Base-by-base conservation (phyloP, 192 early-diverging fungal species). In the Lunasporangiospora selenospora region DNA sequence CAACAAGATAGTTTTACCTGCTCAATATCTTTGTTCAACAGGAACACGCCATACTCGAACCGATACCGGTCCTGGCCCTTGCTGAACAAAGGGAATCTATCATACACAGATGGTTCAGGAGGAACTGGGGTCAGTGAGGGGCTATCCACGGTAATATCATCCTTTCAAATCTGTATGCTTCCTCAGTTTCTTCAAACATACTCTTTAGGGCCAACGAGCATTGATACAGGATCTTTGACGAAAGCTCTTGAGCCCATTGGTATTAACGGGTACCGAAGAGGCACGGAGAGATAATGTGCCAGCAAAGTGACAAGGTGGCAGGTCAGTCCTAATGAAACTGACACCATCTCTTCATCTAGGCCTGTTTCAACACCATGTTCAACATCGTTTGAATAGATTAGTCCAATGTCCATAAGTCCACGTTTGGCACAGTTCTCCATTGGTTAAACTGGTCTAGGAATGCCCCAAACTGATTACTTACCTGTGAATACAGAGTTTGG, bases 21-120 rank as follows among this genome's bases (percentile, higher is more conserved):
- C 63, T 94, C 93, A 71, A 94, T 85, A 49, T 94, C 81, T 76
- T 94, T 94, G 62, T 93, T 94, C 49, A 94, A 38, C 31, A 94
- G 60, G 75, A 92, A 94, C 4, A 94, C 93, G 8, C 82, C 91
- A 75, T 92, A 94, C 24, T 92, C 92, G 70, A 92, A 93, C 13
- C 89, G 79, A 59, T 81, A 67, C 8, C 80, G 63, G 34, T 94
- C 91, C 3, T 80, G 76, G 1, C 90, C 89, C 77, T 83, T 87
- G 4, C 79, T 51, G 73, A 81, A 92, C 18, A 94, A 75, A 3
- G 93, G 93, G 77, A 92, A 93, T 18, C 89, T 93, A 67, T 11
- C n/a, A 34, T 21, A 45, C 30, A 23, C 10, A 49, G 52, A 47
- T 10, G 9, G 45, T 34, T 13, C 18, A 24, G 21, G 51, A 53